Conservation (phyloP, 108 stramenopile species). For the Stephanodiscus minutulus region DNA sequence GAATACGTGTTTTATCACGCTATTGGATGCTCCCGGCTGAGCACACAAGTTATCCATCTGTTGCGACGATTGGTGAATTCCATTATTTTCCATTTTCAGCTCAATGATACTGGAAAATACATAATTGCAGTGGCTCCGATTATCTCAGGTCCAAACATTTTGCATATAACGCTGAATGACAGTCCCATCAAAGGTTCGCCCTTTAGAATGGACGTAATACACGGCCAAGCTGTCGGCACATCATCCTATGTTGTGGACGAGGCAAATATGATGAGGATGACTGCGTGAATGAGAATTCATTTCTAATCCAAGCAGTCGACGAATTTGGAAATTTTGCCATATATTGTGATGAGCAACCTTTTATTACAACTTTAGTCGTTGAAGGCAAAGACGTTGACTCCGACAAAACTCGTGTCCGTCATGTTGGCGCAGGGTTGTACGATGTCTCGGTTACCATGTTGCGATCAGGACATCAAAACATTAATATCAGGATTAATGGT, state of each 20-base stretch:
- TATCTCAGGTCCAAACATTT: slow-evolving; percentile 35
- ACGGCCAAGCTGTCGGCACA: slow-evolving; percentile 23
- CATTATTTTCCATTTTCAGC: slow-evolving; percentile 50
- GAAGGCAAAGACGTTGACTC: slow-evolving; percentile 11
- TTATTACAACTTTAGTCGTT: slow-evolving; percentile 11
- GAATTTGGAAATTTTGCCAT: slow-evolving; percentile 33
- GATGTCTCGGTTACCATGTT: slow-evolving; percentile 6
- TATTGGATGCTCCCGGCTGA: slow-evolving; percentile 55
- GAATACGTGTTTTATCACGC: slow-evolving; percentile 65
- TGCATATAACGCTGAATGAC: slow-evolving; percentile 33
- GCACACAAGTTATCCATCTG: slow-evolving; percentile 28
- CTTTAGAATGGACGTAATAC: slow-evolving; percentile 43
- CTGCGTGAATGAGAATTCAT: slow-evolving; percentile 26
- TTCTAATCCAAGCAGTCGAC: slow-evolving; percentile 29
- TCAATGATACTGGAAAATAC: too few relatives aligned
- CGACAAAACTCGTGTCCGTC: background rate
- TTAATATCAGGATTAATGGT: slow-evolving; percentile 15
- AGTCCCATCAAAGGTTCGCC: slow-evolving; percentile 37
- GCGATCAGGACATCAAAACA: background rate
- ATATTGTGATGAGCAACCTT: slow-evolving; percentile 10
- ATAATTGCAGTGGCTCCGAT: slow-evolving; percentile 35
- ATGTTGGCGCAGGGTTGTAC: slow-evolving; percentile 19
- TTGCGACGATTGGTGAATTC: slow-evolving; percentile 46
- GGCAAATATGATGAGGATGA: slow-evolving; percentile 13
- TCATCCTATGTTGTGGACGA: slow-evolving; percentile 29